phyloP scores from a whole-genome alignment of 176 grass and related monocot genomes.

The Aegilops umbellulata region DNA sequence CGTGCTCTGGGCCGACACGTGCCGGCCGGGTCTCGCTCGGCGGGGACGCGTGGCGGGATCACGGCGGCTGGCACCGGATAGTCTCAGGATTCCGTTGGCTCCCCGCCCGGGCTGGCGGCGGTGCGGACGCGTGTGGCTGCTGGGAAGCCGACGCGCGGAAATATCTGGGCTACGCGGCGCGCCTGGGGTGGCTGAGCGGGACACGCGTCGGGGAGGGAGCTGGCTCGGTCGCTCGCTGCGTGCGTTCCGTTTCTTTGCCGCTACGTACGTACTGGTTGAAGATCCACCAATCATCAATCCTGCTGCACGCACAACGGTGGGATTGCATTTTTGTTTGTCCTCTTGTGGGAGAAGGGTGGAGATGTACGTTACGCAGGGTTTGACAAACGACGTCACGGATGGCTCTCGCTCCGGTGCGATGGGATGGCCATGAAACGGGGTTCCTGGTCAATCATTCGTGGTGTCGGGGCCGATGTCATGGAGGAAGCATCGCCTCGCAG shows the following conservation, averaged over 20 bases:
- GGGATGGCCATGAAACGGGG: too few relatives aligned
- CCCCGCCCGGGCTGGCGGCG: neutral
- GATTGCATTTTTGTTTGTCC: neutral
- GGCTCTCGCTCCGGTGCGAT: too few relatives aligned
- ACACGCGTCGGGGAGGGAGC: neutral
- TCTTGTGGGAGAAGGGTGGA: neutral
- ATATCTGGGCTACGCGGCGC: neutral
- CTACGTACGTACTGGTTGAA: neutral
- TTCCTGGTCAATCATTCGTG: too few relatives aligned
- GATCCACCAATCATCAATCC: neutral
- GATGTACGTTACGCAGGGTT: neutral
- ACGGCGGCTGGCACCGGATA: neutral
- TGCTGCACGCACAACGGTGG: neutral
- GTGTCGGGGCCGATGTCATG: too few relatives aligned
- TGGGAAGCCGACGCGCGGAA: neutral
- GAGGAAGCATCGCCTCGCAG: too few relatives aligned
- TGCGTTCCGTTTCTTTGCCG: neutral
- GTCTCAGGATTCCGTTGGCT: constrained; percentile 10
- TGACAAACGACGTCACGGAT: neutral
- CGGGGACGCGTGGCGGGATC: constrained; percentile 3
- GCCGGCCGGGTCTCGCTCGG: neutral
- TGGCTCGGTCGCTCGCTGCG: neutral
- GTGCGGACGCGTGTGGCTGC: constrained; percentile 7
- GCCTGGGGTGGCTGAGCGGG: neutral
- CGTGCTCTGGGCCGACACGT: neutral